Evolutionary conservation across 139 green algal genomes (phyloP).

Genomic region (Tetradesmus obliquus): DNA sequence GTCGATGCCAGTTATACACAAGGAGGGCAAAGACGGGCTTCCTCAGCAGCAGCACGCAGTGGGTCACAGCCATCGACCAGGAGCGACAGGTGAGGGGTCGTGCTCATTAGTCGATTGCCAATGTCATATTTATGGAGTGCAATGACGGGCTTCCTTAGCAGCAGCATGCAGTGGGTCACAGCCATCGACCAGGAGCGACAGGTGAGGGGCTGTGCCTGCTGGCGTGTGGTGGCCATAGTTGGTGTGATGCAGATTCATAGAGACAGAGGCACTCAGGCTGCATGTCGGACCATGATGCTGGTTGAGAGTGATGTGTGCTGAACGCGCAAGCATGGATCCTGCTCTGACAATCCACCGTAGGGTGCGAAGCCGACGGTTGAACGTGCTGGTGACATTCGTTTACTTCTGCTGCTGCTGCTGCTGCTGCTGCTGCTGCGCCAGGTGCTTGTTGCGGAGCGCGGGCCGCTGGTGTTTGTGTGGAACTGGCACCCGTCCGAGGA

Average conservation of each 20-base stretch:
- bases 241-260: too few species aligned
- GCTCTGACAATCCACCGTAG: too few species aligned
- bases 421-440: constrained; percentile 49
- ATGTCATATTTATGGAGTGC: background rate
- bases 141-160: constrained; percentile 65
- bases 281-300: too few species aligned
- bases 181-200: constrained; percentile 77
- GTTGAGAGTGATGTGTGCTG: background rate
- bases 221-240: too few species aligned
- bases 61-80: constrained; percentile 82
- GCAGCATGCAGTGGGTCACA: constrained; percentile 80
- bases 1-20: background rate
- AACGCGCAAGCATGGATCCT: too few species aligned
- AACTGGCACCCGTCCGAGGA: constrained; percentile 86
- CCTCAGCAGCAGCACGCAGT: constrained; percentile 69
- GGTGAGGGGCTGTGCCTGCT: constrained; percentile 41
- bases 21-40: constrained; percentile 52
- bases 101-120: too few species aligned
- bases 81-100: constrained; percentile 61
- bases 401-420: background rate
- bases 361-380: too few species aligned
- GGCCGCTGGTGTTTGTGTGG: constrained; percentile 96
- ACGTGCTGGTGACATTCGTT: too few species aligned
- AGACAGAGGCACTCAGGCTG: too few species aligned
- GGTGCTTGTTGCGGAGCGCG: constrained; percentile 95